Evolutionary conservation across 305 asterid species (phyloP).

Genomic region (Rubia tinctorum): DNA sequence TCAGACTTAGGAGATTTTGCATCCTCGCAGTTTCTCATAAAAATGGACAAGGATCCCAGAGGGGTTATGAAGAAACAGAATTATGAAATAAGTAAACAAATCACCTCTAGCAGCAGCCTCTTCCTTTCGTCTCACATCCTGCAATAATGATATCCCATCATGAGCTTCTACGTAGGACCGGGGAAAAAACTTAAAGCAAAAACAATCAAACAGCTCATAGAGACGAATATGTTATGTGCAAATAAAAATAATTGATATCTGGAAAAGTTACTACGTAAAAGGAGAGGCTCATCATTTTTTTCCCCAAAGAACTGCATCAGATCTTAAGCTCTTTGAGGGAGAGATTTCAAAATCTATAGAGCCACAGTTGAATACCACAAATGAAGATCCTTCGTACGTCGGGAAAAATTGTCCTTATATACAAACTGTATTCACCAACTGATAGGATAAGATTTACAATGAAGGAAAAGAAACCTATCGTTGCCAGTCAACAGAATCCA

Average conservation of each 20-base stretch:
- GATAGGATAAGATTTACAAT: not conserved
- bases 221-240: not conserved
- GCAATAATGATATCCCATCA: constrained; percentile 19
- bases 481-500: not conserved
- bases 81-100: constrained; percentile 18
- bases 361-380: not conserved
- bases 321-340: not conserved
- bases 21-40: no score
- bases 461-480: not conserved
- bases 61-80: not conserved
- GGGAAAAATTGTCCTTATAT: not conserved
- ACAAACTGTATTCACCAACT: not conserved
- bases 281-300: not conserved
- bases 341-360: not conserved
- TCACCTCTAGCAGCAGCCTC: constrained; percentile 90
- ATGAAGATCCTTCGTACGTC: not conserved
- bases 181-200: not conserved
- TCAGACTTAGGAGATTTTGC: no score
- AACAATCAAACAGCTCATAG: not conserved
- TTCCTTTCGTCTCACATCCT: constrained; percentile 84
- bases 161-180: not conserved
- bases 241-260: not conserved
- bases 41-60: not conserved
- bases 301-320: not conserved
- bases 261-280: not conserved